Base-by-base conservation (phyloP, 805 yeast species). In the Wickerhamiella dianesei region DNA sequence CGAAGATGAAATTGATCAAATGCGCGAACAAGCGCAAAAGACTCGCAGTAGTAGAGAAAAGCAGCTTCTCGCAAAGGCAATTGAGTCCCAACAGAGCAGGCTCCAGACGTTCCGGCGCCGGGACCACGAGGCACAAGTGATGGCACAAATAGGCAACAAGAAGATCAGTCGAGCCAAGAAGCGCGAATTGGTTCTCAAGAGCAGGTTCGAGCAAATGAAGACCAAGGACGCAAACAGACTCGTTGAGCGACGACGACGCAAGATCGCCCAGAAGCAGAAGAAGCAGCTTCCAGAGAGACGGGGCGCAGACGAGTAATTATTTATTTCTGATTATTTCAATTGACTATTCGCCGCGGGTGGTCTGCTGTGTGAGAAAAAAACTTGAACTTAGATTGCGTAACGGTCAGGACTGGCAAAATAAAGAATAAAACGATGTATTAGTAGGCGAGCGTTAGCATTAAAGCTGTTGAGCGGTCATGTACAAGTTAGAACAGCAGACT, bases 61-160 rank as follows among this genome's bases (percentile, higher is more conserved):
- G 51, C 64, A 69, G 17, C 48, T 56, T 41, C 41, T 66, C 18
- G 43, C 56, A 44, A 52, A 54, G 37, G 63, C 66, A 18, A 62
- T 63, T 35, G 62, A 62, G 50, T 57, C 66, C 17, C 58, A 65
- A 45, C 48, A 52, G 44, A 56, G 63, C 39, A 56, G 66, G 13
- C 64, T 83, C 39, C 81, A 79, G 59, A 76, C 87, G 43, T 63
- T 86, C 56, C 76, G 77, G 62, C 77, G 81, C 56, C 75, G 80
- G 53, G 96, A 88, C 59, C 67, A 83, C 56, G 89, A 84, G 57
- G 70, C 72, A 48, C 70, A 78, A 57, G 79, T 86, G 6, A 57
- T 85, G 42, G 64, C 72, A 40, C 77, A 77, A 25, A 75, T 82
- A 58, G 78, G 79, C 61, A 66, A 77, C 89, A 67, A 87, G 80